Base-by-base conservation (phyloP, 2,329 filamentous ascomycete genomes). In the Fusarium begoniae region DNA sequence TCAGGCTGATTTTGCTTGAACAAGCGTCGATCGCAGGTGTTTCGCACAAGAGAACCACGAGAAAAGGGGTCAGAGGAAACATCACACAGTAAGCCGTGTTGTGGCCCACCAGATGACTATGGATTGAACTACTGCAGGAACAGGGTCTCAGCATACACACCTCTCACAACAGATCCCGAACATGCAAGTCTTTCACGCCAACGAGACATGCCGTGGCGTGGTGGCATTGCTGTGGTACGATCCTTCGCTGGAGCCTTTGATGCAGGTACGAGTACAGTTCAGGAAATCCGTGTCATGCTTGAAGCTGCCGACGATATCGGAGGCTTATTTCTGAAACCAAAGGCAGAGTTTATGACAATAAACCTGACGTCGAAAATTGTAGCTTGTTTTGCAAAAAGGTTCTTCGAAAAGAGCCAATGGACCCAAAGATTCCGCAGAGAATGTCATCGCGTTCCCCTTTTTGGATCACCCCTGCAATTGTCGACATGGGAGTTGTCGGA, bases 111-210 rank as follows among this genome's bases (percentile, higher is more conserved):
- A 53, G 69, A 78, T 78, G 75, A 76, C 63, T 75, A 75, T 75
- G 75, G 58, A 72, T 65, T 61, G 73, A 72, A 41, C 75, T 76
- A 77, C 70, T 79, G 75, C 76, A 79, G 75, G 77, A 79, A 78
- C 77, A 79, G 71, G 75, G 74, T 59, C 72, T 57, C 62, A 59
- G 61, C 45, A 59, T 63, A 69, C 63, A 70, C 60, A 65, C 65
- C 62, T 72, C 32, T 51, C 51, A 58, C 44, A 47, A 66, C 74
- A 58, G 71, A 63, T 70, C 58, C 63, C 62, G 68, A 57, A 66
- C 40, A 58, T 44, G 48, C 53, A 68, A 56, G 56, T 61, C 54
- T 66, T 53, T 53, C 44, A 65, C 51, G 58, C 62, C 61, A 63
- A 58, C 50, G 47, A 64, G 63, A 45, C 48, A 66, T 76, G 62